These are phyloP conservation scores for Trichocladium uniseriatum DNA, from an alignment of 495 filamentous ascomycete genomes.

Conservation along the genomic window DNA sequence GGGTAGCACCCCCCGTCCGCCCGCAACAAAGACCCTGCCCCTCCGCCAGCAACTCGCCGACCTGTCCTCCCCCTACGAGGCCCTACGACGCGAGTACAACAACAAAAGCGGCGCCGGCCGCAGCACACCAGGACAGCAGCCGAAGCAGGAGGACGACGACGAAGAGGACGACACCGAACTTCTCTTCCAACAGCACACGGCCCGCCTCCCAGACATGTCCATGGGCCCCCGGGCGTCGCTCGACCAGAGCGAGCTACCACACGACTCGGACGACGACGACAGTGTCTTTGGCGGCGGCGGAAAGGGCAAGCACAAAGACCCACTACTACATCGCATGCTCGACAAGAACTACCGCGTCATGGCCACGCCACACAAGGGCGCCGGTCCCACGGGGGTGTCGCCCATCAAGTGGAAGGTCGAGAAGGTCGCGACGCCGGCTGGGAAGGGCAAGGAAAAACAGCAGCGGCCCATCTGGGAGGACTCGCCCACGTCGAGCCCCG, in stretches of 20 bases:
- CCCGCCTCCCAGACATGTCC: slow-evolving; percentile 46
- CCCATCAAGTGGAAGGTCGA: slow-evolving; percentile 31
- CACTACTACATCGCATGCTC: slow-evolving; percentile 74
- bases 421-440: slow-evolving; percentile 11
- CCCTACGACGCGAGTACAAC: slow-evolving; percentile 47
- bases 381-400: slow-evolving; percentile 20
- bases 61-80: slow-evolving; percentile 59
- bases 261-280: slow-evolving; percentile 30
- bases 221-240: slow-evolving; percentile 40
- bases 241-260: slow-evolving; percentile 16
- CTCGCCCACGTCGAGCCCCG: slow-evolving; percentile 67
- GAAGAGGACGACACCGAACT: slow-evolving; percentile 36
- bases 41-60: slow-evolving; percentile 43
- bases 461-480: slow-evolving; percentile 35
- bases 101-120: slow-evolving; percentile 16
- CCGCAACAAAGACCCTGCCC: slow-evolving; percentile 34
- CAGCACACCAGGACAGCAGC: slow-evolving; percentile 2
- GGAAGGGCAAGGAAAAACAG: slow-evolving; percentile 29
- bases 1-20: slow-evolving; percentile 45
- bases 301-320: slow-evolving; percentile 45
- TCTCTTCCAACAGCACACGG: slow-evolving; percentile 34
- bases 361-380: slow-evolving; percentile 67
- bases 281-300: slow-evolving; percentile 35
- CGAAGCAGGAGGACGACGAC: slow-evolving; percentile 5
- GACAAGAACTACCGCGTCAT: slow-evolving; percentile 91